Evolutionary conservation across 768 basidiomycete species (phyloP).

Genomic region (Leccinellum rugosiceps): DNA sequence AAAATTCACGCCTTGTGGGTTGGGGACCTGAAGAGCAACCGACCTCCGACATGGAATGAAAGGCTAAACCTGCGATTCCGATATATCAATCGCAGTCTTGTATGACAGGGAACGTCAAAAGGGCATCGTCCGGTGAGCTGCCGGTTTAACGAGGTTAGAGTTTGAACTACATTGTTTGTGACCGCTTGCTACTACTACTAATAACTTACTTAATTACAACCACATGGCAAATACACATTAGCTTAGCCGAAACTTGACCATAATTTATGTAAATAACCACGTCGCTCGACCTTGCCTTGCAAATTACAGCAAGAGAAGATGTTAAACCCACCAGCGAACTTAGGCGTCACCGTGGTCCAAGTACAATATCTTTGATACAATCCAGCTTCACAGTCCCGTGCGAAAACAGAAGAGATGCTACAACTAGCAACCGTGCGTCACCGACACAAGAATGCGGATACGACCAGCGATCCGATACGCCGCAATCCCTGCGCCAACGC

Average conservation of each 20-base stretch:
- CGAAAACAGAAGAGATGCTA: constrained; percentile 5
- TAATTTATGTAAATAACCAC: constrained; percentile 32
- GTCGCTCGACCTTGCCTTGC: constrained; percentile 2
- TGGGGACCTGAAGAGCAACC: constrained; percentile 19
- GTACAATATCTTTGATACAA: constrained; percentile 25
- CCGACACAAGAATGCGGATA: constrained; percentile 31
- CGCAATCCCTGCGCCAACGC: constrained; percentile 24
- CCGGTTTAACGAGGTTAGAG: constrained; percentile 16
- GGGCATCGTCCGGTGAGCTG: constrained; percentile 26
- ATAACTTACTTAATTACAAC: constrained; percentile 12
- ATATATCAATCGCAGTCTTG: constrained; percentile 14
- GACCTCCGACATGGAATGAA: constrained; percentile 27
- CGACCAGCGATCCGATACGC: constrained; percentile 28
- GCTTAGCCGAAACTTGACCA: constrained; percentile 10
- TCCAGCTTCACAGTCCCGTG: constrained; percentile 26
- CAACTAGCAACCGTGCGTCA: constrained; percentile 16
- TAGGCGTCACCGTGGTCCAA: constrained; percentile 8
- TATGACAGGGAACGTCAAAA: constrained; percentile 18
- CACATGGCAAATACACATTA: constrained; percentile 19
- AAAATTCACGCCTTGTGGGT: constrained; percentile 48
- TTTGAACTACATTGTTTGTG: constrained; percentile 27
- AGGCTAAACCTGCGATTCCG: constrained; percentile 18
- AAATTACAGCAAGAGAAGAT: constrained; percentile 12
- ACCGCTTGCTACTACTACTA: constrained; percentile 25
- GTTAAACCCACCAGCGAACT: constrained; percentile 1